Evolutionary conservation across 1,284 basidiomycete species (phyloP).

Genomic region (Coniophora puteana): DNA sequence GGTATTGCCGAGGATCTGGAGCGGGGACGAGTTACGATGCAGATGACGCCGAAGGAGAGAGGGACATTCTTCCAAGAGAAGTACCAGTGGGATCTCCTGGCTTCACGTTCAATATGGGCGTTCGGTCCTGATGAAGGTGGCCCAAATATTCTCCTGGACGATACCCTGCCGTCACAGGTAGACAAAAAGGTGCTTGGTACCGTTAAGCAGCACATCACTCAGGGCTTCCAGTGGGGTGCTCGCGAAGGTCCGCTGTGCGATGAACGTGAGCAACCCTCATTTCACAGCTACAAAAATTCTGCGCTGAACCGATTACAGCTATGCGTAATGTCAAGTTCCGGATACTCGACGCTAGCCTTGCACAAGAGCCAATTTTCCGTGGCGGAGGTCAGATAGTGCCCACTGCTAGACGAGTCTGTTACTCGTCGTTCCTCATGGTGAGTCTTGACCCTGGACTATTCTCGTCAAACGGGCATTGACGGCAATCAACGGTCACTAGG

Average conservation of each 20-base stretch:
- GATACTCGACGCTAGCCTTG: slow-evolving; percentile 86
- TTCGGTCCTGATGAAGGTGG: slow-evolving; percentile 97
- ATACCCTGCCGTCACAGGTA: slow-evolving; percentile 89
- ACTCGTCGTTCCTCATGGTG: slow-evolving; percentile 98
- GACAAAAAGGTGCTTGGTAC: slow-evolving; percentile 91
- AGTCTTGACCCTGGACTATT: slow-evolving; percentile 18
- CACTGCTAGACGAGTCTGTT: slow-evolving; percentile 95
- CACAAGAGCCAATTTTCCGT: slow-evolving; percentile 94
- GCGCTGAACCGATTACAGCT: slow-evolving; percentile 44
- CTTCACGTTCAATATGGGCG: slow-evolving; percentile 99
- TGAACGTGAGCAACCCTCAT: slow-evolving; percentile 73
- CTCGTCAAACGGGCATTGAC: slow-evolving; percentile 4
- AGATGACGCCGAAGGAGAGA: slow-evolving; percentile 89
- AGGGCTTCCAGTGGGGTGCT: slow-evolving; percentile 99
- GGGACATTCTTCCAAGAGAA: slow-evolving; percentile 94
- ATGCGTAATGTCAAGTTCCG: slow-evolving; percentile 99
- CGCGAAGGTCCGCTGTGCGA: slow-evolving; percentile 97
- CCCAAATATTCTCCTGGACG: slow-evolving; percentile 92
- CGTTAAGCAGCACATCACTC: slow-evolving; percentile 94
- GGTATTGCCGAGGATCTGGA: slow-evolving; percentile 96
- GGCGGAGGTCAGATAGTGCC: slow-evolving; percentile 99
- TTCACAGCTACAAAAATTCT: slow-evolving; percentile 1
- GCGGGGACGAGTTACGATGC: slow-evolving; percentile 86
- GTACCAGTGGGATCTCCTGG: slow-evolving; percentile 98
- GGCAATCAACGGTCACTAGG: slow-evolving; percentile 39